These are phyloP conservation scores for Ceratocystis cacaofunesta DNA, from an alignment of 2,329 filamentous ascomycete genomes.

Conservation along the genomic window DNA sequence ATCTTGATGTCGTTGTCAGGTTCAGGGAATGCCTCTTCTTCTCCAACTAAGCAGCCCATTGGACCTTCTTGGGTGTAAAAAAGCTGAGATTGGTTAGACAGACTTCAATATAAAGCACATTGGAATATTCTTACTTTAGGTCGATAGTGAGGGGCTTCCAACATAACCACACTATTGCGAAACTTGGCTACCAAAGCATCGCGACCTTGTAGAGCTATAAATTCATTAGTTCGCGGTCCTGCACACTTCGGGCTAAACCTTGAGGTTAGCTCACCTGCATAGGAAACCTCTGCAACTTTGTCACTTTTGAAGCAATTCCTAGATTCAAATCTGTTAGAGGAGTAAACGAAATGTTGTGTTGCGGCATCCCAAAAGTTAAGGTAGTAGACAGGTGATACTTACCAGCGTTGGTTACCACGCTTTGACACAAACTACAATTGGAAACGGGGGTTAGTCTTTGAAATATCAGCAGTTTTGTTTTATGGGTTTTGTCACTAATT, in stretches of 20 bases:
- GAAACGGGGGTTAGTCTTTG: neutral
- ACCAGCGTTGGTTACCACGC: slow-evolving; percentile 57
- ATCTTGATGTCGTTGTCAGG: slow-evolving; percentile 80
- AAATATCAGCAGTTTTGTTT: neutral
- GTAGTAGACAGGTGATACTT: slow-evolving; percentile 19
- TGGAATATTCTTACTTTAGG: slow-evolving; percentile 49
- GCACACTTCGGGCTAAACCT: too few relatives aligned
- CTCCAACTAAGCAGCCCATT: slow-evolving; percentile 39
- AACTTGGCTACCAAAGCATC: slow-evolving; percentile 91
- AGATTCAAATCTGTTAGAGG: slow-evolving; percentile 6
- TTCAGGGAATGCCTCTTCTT: slow-evolving; percentile 59
- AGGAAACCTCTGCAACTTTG: slow-evolving; percentile 81
- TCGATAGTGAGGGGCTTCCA: slow-evolving; percentile 64
- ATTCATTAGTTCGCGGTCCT: slow-evolving; percentile 8
- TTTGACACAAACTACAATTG: slow-evolving; percentile 49
- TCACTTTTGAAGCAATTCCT: slow-evolving; percentile 72
- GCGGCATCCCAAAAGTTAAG: neutral
- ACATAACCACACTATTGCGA: slow-evolving; percentile 90
- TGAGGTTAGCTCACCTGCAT: slow-evolving; percentile 57
- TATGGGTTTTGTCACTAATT: too few relatives aligned
- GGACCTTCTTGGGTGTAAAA: slow-evolving; percentile 38
- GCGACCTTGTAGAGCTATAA: slow-evolving; percentile 70
- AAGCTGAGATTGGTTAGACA: slow-evolving; percentile 26
- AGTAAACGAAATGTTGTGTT: neutral
- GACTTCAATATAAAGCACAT: neutral